Evolutionary conservation across 108 stramenopile genomes (phyloP).

Genomic region (Cylindrotheca closterium): DNA sequence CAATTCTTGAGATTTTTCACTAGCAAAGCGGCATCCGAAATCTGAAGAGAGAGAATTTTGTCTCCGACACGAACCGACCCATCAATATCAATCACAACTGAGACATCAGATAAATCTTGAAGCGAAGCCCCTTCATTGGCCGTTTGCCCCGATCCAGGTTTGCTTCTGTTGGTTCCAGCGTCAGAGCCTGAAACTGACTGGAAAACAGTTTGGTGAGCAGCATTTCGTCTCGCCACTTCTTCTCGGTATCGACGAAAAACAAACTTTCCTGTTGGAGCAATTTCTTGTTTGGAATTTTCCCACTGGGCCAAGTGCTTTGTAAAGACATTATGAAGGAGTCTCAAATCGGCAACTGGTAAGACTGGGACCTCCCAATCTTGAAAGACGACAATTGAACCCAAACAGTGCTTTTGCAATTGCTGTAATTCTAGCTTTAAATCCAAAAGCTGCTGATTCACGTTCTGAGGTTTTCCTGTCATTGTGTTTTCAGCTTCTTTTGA

Average conservation of each 20-base stretch:
- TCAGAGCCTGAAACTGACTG: not conserved
- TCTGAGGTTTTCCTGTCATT: not conserved
- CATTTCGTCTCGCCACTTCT: constrained; percentile 19
- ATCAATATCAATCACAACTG: constrained; percentile 2
- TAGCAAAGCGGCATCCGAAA: constrained; percentile 6
- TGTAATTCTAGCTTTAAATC: constrained; percentile 21
- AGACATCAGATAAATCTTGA: constrained; percentile 9
- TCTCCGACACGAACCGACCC: constrained; percentile 8
- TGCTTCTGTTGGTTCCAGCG: not conserved
- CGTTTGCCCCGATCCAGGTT: not conserved
- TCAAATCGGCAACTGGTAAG: constrained; percentile 23
- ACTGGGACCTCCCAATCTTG: constrained; percentile 15
- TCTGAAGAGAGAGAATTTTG: not conserved
- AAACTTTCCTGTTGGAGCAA: constrained; percentile 28
- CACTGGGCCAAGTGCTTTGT: not conserved
- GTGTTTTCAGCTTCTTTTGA: too few relatives aligned
- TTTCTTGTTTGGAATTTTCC: constrained; percentile 4
- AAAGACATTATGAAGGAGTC: constrained; percentile 29
- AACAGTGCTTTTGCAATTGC: constrained; percentile 11
- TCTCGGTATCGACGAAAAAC: constrained; percentile 40
- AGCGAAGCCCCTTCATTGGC: constrained; percentile 2
- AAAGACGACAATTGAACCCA: not conserved
- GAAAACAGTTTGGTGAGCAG: not conserved
- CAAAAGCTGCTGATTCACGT: constrained; percentile 6
- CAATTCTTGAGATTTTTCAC: constrained; percentile 11